Evolutionary conservation across 176 grass and related monocot genomes (phyloP).

Genomic region (Eragrostis nindensis): DNA sequence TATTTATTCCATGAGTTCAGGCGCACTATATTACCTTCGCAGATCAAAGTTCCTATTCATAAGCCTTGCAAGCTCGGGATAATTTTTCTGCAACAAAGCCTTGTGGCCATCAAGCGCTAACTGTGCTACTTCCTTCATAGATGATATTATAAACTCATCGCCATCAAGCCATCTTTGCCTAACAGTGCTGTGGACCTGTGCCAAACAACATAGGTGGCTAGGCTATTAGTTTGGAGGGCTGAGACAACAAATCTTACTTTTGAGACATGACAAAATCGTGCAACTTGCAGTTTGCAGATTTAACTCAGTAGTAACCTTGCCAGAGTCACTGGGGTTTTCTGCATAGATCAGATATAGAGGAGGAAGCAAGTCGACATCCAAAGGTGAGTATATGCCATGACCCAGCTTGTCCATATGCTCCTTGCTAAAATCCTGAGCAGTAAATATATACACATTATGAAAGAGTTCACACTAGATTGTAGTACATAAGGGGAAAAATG

Average conservation of each 20-base stretch:
- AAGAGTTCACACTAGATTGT: neutral
- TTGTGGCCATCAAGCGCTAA: conserved; percentile 57
- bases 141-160: conserved; percentile 61
- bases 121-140: conserved; percentile 72
- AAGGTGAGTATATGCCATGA: conserved; percentile 70
- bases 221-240: neutral
- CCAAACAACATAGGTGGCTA: neutral
- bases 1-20: neutral
- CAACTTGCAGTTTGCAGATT: neutral
- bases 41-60: conserved; percentile 84
- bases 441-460: conserved; percentile 5
- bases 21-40: conserved; percentile 52
- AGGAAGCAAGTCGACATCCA: conserved; percentile 65
- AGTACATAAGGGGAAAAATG: neutral
- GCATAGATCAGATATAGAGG: conserved; percentile 77
- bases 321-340: conserved; percentile 85
- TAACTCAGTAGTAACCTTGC: conserved; percentile 62
- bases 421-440: conserved; percentile 69
- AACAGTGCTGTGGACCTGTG: conserved; percentile 77
- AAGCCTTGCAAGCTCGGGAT: conserved; percentile 46
- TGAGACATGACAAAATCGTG: neutral
- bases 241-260: conserved; percentile 7
- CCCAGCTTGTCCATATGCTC: conserved; percentile 85
- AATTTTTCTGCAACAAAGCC: conserved; percentile 58
- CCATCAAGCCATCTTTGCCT: conserved; percentile 80